Base-by-base conservation (phyloP, 805 yeast species). In the Lipomyces spencermartinsiae region DNA sequence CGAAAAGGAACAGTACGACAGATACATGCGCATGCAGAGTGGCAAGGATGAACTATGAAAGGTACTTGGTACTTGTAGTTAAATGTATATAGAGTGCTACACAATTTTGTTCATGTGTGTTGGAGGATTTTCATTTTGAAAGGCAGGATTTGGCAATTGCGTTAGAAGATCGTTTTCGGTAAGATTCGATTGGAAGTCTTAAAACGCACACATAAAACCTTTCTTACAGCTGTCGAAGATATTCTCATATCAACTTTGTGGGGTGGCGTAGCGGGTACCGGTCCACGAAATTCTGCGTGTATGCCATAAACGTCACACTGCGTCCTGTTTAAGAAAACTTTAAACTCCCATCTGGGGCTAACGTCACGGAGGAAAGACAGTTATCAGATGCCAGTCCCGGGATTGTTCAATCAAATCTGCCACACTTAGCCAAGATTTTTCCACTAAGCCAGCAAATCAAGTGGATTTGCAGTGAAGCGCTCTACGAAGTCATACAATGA, bases 21-120 rank as follows among this genome's bases (percentile, higher is more conserved):
- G 19, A 61, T 55, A 29, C 33, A 29, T 53, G 59, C 49, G 53
- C 63, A 22, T 33, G 58, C 60, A 61, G 59, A 29, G 16, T 16
- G 56, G 31, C 5, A 25, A 53, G 34, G 56, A 53, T 10, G 56
- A 53, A 25, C 22, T 53, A 53, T 53, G n/a, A 31, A 19, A 43
- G 29, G 22, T 43, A 43, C 49, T 1, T 16, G 25, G 49, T 43
- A 43, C n/a, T 43, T 43, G 43, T 6, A 19, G 8, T 16, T 43
- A 43, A n/a, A 43, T 43, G 22, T 43, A 43, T 43, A 16, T 43
- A 43, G 49, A 43, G 16, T 16, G 16, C 7, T n/a, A 9, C 49
- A 43, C 22, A 43, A 16, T 16, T 43, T 43, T 14, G 49, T 43
- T 43, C 49, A 16, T 43, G 16, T 43, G 19, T 16, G n/a, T 43